Evolutionary conservation across 2,329 filamentous ascomycete species (phyloP), one percentile per base, ranked within the genome.

Genomic region (Salinomyces thailandicus): DNA sequence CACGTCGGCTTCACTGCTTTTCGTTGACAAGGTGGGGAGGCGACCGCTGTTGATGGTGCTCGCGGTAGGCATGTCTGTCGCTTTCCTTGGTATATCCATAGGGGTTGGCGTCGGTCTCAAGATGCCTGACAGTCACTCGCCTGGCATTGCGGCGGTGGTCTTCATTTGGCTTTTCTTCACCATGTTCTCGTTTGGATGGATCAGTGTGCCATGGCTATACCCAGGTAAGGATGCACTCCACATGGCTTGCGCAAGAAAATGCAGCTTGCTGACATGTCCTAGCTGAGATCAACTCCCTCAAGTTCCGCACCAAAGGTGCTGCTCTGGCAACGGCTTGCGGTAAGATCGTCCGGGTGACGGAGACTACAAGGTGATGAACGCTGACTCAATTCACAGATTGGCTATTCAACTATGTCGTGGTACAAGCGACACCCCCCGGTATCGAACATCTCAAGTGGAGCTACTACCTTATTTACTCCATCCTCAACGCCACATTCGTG

Each of bases 121-220:
- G 13, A 57, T 61, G 6, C 60, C 61, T 1, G 58, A 46, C 17
- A 52, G 47, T 2, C 26, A 47, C 1, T 50, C 37, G 7, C 38
- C 43, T 3, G 49, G 49, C 16, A 67, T 68, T 39, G 62, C 64
- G 24, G 65, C 67, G 0, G 66, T 69, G 8, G 75, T 79, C 3
- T 78, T 77, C 41, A 45, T 82, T n/a, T 81, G 81, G 60, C 68
- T 75, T 2, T 82, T 80, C 59, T 81, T 81, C 49, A 75, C 75
- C 3, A 75, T 75, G 34, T 81, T 81, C 44, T 77, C 76, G 20
- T 75, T 75, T 0, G 75, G 69, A 8, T 52, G 49, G 49, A 44
- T 53, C 9, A 44, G 45, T 5, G 41, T 52, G 8, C 49, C 49
- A 0, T 52, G 49, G 49, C 37, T 50, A 51, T 31, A 55, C 58